Conservation (phyloP, 805 yeast genomes). For the Pichia insulana region DNA sequence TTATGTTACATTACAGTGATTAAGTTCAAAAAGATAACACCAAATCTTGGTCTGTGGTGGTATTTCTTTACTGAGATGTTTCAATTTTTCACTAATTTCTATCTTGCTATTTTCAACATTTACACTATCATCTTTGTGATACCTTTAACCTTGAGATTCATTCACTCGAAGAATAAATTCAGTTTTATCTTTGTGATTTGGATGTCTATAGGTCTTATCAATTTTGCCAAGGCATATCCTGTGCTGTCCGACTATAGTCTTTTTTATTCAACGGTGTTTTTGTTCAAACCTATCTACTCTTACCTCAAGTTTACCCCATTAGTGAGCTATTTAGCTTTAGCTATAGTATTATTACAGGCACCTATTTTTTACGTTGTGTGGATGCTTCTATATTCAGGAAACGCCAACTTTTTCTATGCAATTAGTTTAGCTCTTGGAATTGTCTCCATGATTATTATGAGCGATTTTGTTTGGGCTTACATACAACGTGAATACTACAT, state of each 20-base stretch:
- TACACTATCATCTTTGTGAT: constrained; percentile 56
- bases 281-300: constrained; percentile 22
- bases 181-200: constrained; percentile 28
- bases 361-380: constrained; percentile 91
- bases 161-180: constrained; percentile 4
- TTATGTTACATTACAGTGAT: constrained; percentile 52
- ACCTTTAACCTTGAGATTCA: constrained; percentile 68
- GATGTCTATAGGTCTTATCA: constrained; percentile 35
- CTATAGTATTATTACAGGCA: constrained; percentile 45
- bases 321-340: constrained; percentile 20
- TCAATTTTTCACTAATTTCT: constrained; percentile 78
- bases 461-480: constrained; percentile 79
- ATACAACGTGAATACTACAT: constrained; percentile 53
- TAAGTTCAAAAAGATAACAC: constrained; percentile 61
- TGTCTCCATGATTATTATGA: constrained; percentile 56
- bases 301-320: constrained; percentile 25
- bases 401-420: constrained; percentile 93
- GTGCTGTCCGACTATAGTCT: constrained; percentile 64
- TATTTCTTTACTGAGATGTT: constrained; percentile 94
- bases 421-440: constrained; percentile 73
- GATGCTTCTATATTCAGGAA: constrained; percentile 92
- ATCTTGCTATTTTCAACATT: constrained; percentile 73
- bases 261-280: constrained; percentile 24
- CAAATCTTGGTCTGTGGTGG: constrained; percentile 98
- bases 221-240: constrained; percentile 78